These are phyloP conservation scores for Pythium pyrilobum DNA, from an alignment of 352 stramenopile species.

Conservation along the genomic window DNA sequence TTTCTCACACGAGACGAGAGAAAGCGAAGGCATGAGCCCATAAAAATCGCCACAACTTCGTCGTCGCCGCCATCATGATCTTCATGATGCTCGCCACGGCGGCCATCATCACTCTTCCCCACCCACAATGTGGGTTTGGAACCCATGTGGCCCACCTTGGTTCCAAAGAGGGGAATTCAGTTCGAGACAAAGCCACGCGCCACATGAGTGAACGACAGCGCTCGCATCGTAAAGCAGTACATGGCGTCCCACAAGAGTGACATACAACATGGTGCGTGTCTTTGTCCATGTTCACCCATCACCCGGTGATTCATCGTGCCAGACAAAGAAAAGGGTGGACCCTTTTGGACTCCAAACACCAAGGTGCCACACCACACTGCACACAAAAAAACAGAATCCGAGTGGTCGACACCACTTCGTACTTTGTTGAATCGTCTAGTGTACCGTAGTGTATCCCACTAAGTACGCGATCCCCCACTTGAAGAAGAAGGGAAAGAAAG, in stretches of 20 bases:
- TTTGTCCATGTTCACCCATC: constrained; percentile 11
- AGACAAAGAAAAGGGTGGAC: no score
- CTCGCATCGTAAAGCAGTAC: constrained; percentile 6
- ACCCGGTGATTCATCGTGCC: no score
- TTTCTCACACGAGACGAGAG: no score
- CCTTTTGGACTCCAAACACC: no score
- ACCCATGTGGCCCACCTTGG: no score
- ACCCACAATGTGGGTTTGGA: no score
- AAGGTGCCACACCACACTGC: no score
- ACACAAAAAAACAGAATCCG: not conserved
- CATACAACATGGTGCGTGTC: constrained; percentile 6
- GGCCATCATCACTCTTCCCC: no score
- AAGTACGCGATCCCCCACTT: constrained; percentile 18
- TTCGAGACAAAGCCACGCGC: constrained; percentile 14
- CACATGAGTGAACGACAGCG: constrained; percentile 14
- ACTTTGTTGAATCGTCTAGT: not conserved
- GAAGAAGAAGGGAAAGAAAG: not conserved
- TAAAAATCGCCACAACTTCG: no score
- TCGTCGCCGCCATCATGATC: no score
- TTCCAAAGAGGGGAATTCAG: constrained; percentile 7
- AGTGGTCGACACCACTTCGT: not conserved
- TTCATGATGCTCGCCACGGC: no score
- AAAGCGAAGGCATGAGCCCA: no score
- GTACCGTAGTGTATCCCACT: not conserved
- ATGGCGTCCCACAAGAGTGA: not conserved